Evolutionary conservation across 768 basidiomycete species (phyloP).

Genomic region (Serendipita sp.): DNA sequence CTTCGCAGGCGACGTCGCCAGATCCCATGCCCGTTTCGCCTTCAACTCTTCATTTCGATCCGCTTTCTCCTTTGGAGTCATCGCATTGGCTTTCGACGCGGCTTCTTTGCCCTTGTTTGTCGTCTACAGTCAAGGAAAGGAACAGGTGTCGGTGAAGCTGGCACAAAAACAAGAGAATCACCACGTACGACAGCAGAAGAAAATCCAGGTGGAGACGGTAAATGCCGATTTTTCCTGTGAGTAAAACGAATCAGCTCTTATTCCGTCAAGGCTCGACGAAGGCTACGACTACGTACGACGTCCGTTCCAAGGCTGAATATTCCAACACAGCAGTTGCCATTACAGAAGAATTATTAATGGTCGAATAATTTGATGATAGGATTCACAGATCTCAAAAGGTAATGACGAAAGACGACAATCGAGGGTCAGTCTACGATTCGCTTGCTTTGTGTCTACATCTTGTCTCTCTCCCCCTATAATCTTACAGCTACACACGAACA

Average conservation of each 20-base stretch:
- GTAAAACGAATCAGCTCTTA: neutral
- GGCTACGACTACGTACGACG: neutral
- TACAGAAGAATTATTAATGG: neutral
- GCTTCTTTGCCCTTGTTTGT: neutral
- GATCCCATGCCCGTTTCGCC: conserved; percentile 69
- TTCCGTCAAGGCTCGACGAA: neutral
- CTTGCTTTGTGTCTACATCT: too few relatives aligned
- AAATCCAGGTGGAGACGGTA: neutral
- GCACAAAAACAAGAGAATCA: too few relatives aligned
- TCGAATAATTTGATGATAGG: too few relatives aligned
- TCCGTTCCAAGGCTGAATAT: conserved; percentile 1
- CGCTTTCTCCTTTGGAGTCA: conserved; percentile 13
- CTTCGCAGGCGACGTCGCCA: conserved; percentile 73
- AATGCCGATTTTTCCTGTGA: neutral
- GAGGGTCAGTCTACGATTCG: too few relatives aligned
- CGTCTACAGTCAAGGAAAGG: neutral
- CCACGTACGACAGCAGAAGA: neutral
- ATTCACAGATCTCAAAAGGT: too few relatives aligned
- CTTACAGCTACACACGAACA: neutral
- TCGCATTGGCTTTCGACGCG: neutral
- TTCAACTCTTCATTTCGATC: conserved; percentile 51
- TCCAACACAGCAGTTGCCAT: neutral
- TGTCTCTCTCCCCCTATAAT: too few relatives aligned
- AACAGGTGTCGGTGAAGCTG: too few relatives aligned
- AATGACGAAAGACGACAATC: too few relatives aligned